phyloP scores from a whole-genome alignment of 2,329 filamentous ascomycete species.

The Ambrosiella xylebori region DNA sequence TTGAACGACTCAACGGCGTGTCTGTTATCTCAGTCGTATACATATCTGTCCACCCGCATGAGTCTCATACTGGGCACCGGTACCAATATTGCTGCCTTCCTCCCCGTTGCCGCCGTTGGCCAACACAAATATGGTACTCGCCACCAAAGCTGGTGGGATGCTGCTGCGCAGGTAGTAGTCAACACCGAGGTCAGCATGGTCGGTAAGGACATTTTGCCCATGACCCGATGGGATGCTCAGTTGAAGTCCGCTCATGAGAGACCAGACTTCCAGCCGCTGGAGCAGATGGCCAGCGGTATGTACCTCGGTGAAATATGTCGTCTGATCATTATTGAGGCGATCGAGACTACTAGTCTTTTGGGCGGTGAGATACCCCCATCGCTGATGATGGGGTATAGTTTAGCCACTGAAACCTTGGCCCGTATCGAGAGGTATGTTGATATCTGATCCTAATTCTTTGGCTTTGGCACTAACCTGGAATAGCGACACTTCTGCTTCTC shows the following conservation, averaged over 20 bases:
- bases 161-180: slow-evolving; percentile 44
- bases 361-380: slow-evolving; percentile 39
- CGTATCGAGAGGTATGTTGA: slow-evolving; percentile 35
- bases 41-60: slow-evolving; percentile 40
- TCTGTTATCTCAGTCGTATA: slow-evolving; percentile 45
- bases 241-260: slow-evolving; percentile 35
- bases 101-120: slow-evolving; percentile 40
- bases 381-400: slow-evolving; percentile 34
- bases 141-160: slow-evolving; percentile 37
- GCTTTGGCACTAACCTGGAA: neutral
- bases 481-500: slow-evolving; percentile 2
- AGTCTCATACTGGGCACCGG: slow-evolving; percentile 51
- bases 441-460: neutral
- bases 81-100: slow-evolving; percentile 46
- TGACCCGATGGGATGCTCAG: slow-evolving; percentile 42
- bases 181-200: slow-evolving; percentile 55
- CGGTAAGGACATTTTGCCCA: slow-evolving; percentile 38
- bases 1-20: slow-evolving; percentile 53
- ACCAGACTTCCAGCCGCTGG: slow-evolving; percentile 44
- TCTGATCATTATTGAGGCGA: slow-evolving; percentile 39
- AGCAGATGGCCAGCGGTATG: slow-evolving; percentile 45
- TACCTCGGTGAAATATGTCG: slow-evolving; percentile 51
- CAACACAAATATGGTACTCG: slow-evolving; percentile 38
- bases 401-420: slow-evolving; percentile 44
- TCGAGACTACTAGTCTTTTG: slow-evolving; percentile 35